phyloP scores from a whole-genome alignment of 2,329 filamentous ascomycete species.

The Juglanconis juglandina region DNA sequence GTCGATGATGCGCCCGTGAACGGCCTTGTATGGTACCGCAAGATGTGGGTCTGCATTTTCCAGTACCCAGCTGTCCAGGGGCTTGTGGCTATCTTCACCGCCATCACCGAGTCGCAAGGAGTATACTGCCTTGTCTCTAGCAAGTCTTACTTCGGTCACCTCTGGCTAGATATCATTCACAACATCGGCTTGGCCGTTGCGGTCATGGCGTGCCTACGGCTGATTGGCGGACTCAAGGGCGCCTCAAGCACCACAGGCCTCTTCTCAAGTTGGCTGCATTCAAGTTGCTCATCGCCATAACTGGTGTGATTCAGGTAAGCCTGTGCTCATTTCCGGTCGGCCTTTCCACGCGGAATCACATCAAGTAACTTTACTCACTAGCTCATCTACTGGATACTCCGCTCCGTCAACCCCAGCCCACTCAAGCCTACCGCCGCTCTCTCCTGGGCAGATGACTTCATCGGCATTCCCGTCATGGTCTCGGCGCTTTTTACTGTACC shows the following conservation, averaged over 20 bases:
- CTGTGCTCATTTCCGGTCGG: background rate
- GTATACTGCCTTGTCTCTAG: slow-evolving; percentile 30
- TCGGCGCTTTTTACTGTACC: slow-evolving; percentile 27
- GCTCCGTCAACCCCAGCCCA: slow-evolving; percentile 12
- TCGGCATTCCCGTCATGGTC: slow-evolving; percentile 25
- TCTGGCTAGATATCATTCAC: slow-evolving; percentile 29
- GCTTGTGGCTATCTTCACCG: slow-evolving; percentile 40
- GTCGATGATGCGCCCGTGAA: slow-evolving; percentile 21
- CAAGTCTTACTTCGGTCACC: slow-evolving; percentile 27
- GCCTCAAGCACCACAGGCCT: slow-evolving; percentile 27
- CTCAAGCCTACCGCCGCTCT: slow-evolving; percentile 23
- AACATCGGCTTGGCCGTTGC: slow-evolving; percentile 24
- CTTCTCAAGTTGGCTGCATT: slow-evolving; percentile 31
- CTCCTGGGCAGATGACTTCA: slow-evolving; percentile 26
- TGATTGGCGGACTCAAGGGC: slow-evolving; percentile 26
- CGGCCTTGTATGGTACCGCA: slow-evolving; percentile 31
- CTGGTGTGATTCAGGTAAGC: slow-evolving; percentile 27
- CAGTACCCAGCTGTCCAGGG: slow-evolving; percentile 36
- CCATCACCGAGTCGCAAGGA: slow-evolving; percentile 26
- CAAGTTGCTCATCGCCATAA: slow-evolving; percentile 31
- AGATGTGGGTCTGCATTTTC: slow-evolving; percentile 33
- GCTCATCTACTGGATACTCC: slow-evolving; percentile 28
- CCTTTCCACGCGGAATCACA: no score
- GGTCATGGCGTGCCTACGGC: slow-evolving; percentile 24
- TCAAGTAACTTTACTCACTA: background rate